Evolutionary conservation across 1,139 yeast genomes (phyloP), one percentile per base, ranked within the genome.

Genomic region (Yamadazyma oceani): DNA sequence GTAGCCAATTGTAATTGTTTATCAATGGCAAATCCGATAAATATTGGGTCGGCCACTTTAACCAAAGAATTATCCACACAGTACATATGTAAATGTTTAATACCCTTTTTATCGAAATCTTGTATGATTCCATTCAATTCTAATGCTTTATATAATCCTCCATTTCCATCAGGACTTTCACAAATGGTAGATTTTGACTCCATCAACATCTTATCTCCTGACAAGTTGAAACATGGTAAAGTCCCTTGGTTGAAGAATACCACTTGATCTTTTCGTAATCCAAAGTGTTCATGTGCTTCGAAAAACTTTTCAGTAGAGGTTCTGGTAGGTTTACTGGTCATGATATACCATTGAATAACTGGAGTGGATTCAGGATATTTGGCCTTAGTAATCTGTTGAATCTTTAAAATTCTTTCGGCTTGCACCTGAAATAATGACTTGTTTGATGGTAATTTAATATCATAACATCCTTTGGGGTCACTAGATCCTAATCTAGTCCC

Each of bases 161-260:
- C 99, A 58, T 94, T 94, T 2, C 99, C 99, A 60, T 94, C 97
- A 2, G 99, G 98, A 10, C 97, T 87, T 52, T 86, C 86, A 26
- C 90, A 82, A 33, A 87, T 74, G 33, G 71, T 64, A 33, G 65
- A 55, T 36, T 74, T 66, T 6, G 78, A 58, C 44, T 79, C 80
- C 53, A 89, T 54, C 42, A 90, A 72, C 50, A 94, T 78, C 55
- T 83, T 78, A 19, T 71, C 55, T 25, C 97, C 98, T 24, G 78
- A 77, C 36, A 68, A 54, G 51, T 80, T 78, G 51, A 94, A 80
- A 48, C 97, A 95, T 13, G 99, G 99, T 45, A 94, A 70, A 2
- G 94, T 87, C 12, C 98, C 98, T 62, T 94, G 99, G 64, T 90
- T 85, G 61, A 94, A 92, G 54, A 94, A 89, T 7, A 70, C 65